phyloP scores from a whole-genome alignment of 1,284 basidiomycete species.

The Ustilago shanxiensis region DNA sequence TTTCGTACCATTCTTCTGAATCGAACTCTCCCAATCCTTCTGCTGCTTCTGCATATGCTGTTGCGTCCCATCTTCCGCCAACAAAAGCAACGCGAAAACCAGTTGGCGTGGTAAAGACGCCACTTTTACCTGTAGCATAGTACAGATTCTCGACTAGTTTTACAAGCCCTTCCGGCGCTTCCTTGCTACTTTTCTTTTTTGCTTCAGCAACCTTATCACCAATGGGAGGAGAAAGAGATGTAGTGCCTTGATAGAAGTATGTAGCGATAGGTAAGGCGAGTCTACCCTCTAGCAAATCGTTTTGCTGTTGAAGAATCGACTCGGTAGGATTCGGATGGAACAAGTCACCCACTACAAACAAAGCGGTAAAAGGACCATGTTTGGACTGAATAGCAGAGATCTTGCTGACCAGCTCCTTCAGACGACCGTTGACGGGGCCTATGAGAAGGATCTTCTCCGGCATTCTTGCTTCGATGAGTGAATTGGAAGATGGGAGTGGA shows the following conservation, averaged over 20 bases:
- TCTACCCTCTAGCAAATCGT: slow-evolving; percentile 77
- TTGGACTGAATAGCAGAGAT: slow-evolving; percentile 88
- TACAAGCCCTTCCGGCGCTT: slow-evolving; percentile 12
- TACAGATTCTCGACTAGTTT: slow-evolving; percentile 48
- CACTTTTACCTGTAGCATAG: slow-evolving; percentile 54
- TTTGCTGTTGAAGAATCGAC: slow-evolving; percentile 73
- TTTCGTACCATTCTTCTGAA: slow-evolving; percentile 25
- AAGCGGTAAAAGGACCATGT: slow-evolving; percentile 92
- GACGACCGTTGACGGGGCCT: slow-evolving; percentile 84
- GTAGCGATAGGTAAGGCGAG: slow-evolving; percentile 85
- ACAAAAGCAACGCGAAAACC: slow-evolving; percentile 56
- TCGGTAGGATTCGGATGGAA: slow-evolving; percentile 74
- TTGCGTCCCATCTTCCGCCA: slow-evolving; percentile 45
- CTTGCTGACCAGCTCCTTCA: slow-evolving; percentile 82
- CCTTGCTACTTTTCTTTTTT: not conserved
- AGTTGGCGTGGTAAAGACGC: slow-evolving; percentile 24
- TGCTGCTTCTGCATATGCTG: slow-evolving; percentile 16
- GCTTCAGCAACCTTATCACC: slow-evolving; percentile 11
- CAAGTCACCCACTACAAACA: slow-evolving; percentile 89
- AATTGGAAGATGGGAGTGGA: slow-evolving; percentile 2
- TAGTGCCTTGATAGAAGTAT: slow-evolving; percentile 89
- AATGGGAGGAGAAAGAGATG: slow-evolving; percentile 5
- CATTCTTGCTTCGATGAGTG: slow-evolving; percentile 14
- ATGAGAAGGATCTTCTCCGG: slow-evolving; percentile 79
- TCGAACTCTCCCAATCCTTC: slow-evolving; percentile 13